phyloP scores from a whole-genome alignment of 371 early-diverging fungal genomes.

The Saksenaea oblongispora region DNA sequence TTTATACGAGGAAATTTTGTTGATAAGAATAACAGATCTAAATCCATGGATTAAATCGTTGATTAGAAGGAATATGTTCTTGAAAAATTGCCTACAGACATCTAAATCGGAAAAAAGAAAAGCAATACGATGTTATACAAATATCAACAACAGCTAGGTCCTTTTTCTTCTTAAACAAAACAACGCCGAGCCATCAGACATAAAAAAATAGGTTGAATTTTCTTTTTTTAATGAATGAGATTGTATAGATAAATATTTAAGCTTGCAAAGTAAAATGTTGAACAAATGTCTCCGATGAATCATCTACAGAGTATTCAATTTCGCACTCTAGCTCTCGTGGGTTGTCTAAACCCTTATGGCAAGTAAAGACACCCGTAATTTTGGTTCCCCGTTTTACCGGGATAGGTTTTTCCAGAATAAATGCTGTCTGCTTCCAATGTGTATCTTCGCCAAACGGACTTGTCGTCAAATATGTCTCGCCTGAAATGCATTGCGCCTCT shows the following conservation, averaged over 20 bases:
- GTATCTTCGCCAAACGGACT: conserved; percentile 72
- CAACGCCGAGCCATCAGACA: not conserved
- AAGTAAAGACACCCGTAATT: conserved; percentile 59
- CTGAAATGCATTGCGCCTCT: conserved; percentile 35
- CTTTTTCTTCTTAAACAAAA: conserved; percentile 1
- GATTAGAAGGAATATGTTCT: no score
- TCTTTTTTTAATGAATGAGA: conserved; percentile 4
- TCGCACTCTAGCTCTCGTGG: conserved; percentile 64
- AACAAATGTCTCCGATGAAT: conserved; percentile 15
- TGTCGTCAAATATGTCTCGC: conserved; percentile 61
- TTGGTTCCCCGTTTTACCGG: conserved; percentile 43
- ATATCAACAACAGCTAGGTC: no score
- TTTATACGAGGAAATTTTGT: no score
- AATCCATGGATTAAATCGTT: no score
- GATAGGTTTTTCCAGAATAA: conserved; percentile 54
- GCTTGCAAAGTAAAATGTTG: conserved; percentile 34
- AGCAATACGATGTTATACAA: no score
- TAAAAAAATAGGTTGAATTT: no score
- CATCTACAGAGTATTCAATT: conserved; percentile 50
- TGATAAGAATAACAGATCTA: no score
- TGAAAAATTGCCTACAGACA: no score
- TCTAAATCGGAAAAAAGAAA: no score
- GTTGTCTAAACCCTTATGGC: conserved; percentile 54
- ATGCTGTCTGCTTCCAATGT: conserved; percentile 72
- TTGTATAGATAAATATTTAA: no score